Evolutionary conservation across 2,329 filamentous ascomycete genomes (phyloP).

Genomic region (Arachnomyces sp.): DNA sequence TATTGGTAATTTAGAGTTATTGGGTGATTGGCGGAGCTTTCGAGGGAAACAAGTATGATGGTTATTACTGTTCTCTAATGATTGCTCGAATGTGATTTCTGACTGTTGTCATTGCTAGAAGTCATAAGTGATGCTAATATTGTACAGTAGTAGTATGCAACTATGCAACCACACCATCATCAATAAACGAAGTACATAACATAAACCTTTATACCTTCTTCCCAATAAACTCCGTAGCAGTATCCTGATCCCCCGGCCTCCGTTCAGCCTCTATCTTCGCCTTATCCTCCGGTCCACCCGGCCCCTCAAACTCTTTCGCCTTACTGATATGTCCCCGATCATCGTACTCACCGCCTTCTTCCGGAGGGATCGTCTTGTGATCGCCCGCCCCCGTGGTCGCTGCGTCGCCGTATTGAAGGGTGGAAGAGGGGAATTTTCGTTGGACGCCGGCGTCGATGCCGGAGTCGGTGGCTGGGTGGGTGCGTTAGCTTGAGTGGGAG

Average conservation of each 20-base stretch:
- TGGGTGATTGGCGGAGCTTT: too few species aligned
- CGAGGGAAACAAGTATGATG: too few species aligned
- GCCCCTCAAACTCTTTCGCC: constrained; percentile 28
- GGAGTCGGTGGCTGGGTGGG: constrained; percentile 29
- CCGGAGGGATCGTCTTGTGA: constrained; percentile 31
- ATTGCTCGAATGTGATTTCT: too few species aligned
- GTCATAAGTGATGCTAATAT: too few species aligned
- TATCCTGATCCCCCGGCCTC: constrained; percentile 22
- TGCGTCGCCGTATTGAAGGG: constrained; percentile 30
- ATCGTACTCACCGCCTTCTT: constrained; percentile 34
- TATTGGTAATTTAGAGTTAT: too few species aligned
- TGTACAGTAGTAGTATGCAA: too few species aligned
- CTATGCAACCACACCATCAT: too few species aligned
- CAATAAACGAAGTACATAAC: too few species aligned
- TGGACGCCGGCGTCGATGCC: constrained; percentile 33
- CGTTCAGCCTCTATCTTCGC: constrained; percentile 19
- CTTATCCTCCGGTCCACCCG: constrained; percentile 29
- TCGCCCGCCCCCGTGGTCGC: constrained; percentile 28
- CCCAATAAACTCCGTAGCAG: constrained; percentile 7
- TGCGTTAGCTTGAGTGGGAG: constrained; percentile 1
- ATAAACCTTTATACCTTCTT: too few species aligned
- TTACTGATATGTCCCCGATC: constrained; percentile 28
- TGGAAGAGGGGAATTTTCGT: constrained; percentile 28
- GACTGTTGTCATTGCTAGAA: too few species aligned
- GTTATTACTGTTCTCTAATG: too few species aligned